These are phyloP conservation scores for Aspergillus baeticus DNA, from an alignment of 495 filamentous ascomycete species.

Conservation along the genomic window DNA sequence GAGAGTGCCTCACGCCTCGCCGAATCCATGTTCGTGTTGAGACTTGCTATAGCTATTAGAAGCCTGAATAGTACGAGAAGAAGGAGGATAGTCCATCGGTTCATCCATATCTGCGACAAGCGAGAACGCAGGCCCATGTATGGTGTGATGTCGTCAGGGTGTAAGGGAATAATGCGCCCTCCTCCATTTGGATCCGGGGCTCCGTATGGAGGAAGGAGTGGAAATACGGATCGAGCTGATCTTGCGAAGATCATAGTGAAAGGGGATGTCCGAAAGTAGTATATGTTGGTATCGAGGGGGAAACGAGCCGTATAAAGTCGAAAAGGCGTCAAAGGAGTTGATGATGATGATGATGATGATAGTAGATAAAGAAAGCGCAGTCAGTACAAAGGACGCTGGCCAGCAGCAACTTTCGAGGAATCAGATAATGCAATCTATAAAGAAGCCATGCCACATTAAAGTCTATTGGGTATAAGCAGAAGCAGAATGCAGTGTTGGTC, in stretches of 20 bases:
- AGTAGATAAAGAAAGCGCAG: constrained; percentile 5
- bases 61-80: constrained; percentile 79
- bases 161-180: constrained; percentile 29
- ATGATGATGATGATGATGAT: neutral
- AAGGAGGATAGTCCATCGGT: constrained; percentile 91
- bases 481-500: constrained; percentile 4
- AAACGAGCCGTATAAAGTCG: neutral
- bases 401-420: constrained; percentile 13
- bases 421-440: constrained; percentile 11
- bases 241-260: constrained; percentile 32
- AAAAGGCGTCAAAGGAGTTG: neutral
- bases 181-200: constrained; percentile 37
- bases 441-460: constrained; percentile 15
- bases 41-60: constrained; percentile 66
- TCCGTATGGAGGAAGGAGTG: constrained; percentile 45
- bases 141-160: constrained; percentile 84
- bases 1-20: constrained; percentile 80
- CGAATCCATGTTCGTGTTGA: constrained; percentile 69
- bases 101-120: constrained; percentile 94
- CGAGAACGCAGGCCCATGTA: constrained; percentile 89
- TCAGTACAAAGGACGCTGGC: constrained; percentile 2
- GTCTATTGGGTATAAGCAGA: constrained; percentile 16
- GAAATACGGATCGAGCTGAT: constrained; percentile 37
- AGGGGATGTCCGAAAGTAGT: neutral
- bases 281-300: neutral